Conservation (phyloP, 257 asterid species). For the Penstemon davidsonii region DNA sequence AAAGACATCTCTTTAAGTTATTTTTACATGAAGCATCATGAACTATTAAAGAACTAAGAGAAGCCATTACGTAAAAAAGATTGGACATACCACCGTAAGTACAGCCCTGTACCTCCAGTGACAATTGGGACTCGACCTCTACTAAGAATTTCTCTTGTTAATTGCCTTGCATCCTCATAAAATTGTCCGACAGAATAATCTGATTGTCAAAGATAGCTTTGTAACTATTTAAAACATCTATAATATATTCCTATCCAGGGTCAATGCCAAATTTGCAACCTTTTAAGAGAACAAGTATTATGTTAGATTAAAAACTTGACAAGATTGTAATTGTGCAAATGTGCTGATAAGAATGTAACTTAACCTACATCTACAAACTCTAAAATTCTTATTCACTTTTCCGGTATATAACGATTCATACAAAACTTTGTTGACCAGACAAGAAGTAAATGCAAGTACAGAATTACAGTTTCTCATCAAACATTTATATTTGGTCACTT, state of each 20-base stretch:
- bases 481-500: not conserved
- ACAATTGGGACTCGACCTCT: constrained; percentile 81
- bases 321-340: too few species aligned
- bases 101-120: constrained; percentile 94
- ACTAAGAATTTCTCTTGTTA: constrained; percentile 63
- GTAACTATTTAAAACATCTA: not conserved
- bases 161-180: constrained; percentile 81
- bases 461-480: not conserved
- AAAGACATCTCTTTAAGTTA: constrained; percentile 21
- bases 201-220: constrained; percentile 30
- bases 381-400: too few species aligned
- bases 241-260: too few species aligned
- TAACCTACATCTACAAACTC: too few species aligned
- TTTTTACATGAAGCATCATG: constrained; percentile 14
- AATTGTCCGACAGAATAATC: constrained; percentile 93
- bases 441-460: too few species aligned
- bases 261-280: not conserved
- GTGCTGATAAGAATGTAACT: too few species aligned
- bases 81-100: constrained; percentile 80
- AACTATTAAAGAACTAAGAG: constrained; percentile 12
- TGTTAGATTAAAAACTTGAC: not conserved
- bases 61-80: constrained; percentile 5
- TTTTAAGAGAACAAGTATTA: not conserved
- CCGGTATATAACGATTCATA: too few species aligned
- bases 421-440: too few species aligned